Conservation (phyloP, 176 grass and related monocot species). For the Oryza officinalis region DNA sequence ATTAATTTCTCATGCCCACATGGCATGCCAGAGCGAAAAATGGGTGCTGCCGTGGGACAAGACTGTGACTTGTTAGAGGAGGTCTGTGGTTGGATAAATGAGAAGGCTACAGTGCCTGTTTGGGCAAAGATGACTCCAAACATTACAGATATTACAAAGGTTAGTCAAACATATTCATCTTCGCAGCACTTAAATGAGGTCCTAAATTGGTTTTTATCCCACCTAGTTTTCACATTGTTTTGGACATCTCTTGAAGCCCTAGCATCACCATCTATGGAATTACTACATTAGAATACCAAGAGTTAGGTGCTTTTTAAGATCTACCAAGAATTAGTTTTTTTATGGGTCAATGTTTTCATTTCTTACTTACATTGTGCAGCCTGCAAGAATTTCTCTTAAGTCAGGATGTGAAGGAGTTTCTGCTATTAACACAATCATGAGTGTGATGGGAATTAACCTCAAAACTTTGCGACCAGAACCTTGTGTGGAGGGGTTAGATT, state of each 20-base stretch:
- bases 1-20: conserved; percentile 99
- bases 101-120: conserved; percentile 96
- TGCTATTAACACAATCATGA: conserved; percentile 99
- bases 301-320: not conserved
- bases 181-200: not conserved
- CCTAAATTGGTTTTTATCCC: not conserved
- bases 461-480: conserved; percentile 88
- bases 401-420: conserved; percentile 89
- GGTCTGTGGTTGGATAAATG: conserved; percentile 96
- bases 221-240: conserved; percentile 1
- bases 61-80: conserved; percentile 84
- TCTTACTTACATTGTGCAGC: conserved; percentile 51
- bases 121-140: conserved; percentile 99
- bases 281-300: not conserved
- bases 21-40: conserved; percentile 98
- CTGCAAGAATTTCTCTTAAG: conserved; percentile 80
- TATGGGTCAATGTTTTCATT: not conserved
- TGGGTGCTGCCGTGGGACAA: conserved; percentile 97
- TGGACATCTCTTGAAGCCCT: conserved; percentile 1
- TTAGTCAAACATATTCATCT: conserved; percentile 31
- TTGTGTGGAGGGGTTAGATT: conserved; percentile 87
- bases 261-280: not conserved
- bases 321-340: not conserved
- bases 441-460: conserved; percentile 95
- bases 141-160: conserved; percentile 95